A percentile compares a stretch with the other conserved stretches of the same genome.
These are phyloP conservation scores for Debaryomyces fabryi DNA, from an alignment of 1,139 yeast genomes.

Conservation along the genomic window DNA sequence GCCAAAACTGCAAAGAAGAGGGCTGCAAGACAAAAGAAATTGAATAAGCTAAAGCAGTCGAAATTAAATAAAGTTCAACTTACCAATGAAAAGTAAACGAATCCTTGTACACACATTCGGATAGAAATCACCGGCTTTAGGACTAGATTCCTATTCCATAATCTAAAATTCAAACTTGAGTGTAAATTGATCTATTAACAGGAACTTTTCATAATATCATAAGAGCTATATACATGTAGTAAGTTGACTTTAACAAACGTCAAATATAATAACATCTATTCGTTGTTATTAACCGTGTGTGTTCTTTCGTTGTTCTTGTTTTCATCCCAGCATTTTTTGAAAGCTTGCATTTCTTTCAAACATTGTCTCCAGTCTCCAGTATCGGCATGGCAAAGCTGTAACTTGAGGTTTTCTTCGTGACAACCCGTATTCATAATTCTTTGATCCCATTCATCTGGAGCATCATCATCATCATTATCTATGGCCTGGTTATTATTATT, in stretches of 20 bases:
- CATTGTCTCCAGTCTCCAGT: slow-evolving; percentile 82
- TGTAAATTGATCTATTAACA: slow-evolving; percentile 1
- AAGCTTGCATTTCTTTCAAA: slow-evolving; percentile 64
- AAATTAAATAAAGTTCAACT: not conserved
- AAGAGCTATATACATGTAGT: slow-evolving; percentile 2
- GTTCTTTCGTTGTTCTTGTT: slow-evolving; percentile 62
- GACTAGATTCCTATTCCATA: too few relatives aligned
- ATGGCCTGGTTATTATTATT: not conserved
- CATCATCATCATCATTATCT: slow-evolving; percentile 55
- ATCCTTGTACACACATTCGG: not conserved
- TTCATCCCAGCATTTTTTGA: slow-evolving; percentile 66
- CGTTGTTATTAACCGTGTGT: slow-evolving; percentile 45
- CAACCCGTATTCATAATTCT: slow-evolving; percentile 77
- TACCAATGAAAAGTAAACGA: not conserved
- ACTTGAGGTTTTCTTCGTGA: slow-evolving; percentile 62
- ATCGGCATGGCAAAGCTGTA: slow-evolving; percentile 78
- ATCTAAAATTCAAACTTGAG: not conserved
- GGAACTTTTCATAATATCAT: not conserved
- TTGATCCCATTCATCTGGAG: slow-evolving; percentile 76
- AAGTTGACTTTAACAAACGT: not conserved
- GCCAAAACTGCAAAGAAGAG: slow-evolving; percentile 10
- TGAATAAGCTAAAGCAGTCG: not conserved
- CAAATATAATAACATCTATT: slow-evolving; percentile 12
- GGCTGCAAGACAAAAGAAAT: slow-evolving; percentile 10
- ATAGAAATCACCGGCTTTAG: not conserved